phyloP scores from a whole-genome alignment of 441 rosid species.

The Aleurites moluccanus region DNA sequence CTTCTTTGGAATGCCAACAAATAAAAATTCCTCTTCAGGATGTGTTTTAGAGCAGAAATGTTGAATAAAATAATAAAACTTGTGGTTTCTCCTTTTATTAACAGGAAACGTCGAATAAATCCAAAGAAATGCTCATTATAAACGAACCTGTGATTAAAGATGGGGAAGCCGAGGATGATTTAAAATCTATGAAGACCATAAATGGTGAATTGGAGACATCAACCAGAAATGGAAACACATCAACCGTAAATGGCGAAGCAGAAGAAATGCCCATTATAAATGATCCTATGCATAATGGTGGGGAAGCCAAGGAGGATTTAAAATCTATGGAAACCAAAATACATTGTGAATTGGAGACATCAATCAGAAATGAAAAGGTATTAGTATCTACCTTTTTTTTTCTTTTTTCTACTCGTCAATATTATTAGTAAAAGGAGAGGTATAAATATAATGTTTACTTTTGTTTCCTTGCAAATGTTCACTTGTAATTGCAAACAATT shows the following conservation, averaged over 20 bases:
- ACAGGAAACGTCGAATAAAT: conserved; percentile 28
- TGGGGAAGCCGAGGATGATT: conserved; percentile 7
- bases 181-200: no score
- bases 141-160: conserved; percentile 7
- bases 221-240: no score
- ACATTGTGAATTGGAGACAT: no score
- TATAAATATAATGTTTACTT: conserved; percentile 4
- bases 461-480: background rate
- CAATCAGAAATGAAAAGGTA: background rate
- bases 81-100: conserved; percentile 1
- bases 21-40: background rate
- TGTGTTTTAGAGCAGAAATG: background rate
- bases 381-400: no score
- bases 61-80: conserved; percentile 2
- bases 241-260: no score
- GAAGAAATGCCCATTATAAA: conserved; percentile 9
- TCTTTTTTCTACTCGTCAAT: no score
- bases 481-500: background rate
- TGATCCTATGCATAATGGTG: conserved; percentile 3
- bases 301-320: conserved; percentile 8
- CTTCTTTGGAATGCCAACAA: background rate
- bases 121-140: conserved; percentile 1
- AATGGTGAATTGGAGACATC: no score
- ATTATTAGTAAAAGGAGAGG: conserved; percentile 26
- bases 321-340: background rate